Evolutionary conservation across 2,329 filamentous ascomycete genomes (phyloP).

Genomic region (Alternaria triticina): DNA sequence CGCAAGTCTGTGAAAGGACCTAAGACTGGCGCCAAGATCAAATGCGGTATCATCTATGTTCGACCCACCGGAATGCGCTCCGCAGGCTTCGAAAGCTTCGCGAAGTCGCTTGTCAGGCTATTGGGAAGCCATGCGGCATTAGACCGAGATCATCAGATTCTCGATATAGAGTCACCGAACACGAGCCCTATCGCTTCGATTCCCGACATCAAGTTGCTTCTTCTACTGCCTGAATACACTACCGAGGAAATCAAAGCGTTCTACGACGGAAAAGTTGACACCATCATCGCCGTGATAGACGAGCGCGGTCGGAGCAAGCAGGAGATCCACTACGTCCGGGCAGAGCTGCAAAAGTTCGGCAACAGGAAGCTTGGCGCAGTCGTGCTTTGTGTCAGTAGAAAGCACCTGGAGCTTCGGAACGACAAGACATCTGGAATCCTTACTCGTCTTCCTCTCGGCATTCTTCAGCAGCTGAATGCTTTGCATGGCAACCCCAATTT

Average conservation of each 20-base stretch:
- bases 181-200: background rate
- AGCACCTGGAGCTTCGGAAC: background rate
- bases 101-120: background rate
- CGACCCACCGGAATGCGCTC: background rate
- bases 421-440: background rate
- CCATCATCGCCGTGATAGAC: background rate
- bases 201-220: background rate
- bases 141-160: background rate
- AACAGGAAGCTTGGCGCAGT: slow-evolving; percentile 1
- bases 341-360: slow-evolving; percentile 3
- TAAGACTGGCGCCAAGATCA: background rate
- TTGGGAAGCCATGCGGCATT: background rate
- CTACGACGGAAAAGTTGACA: background rate
- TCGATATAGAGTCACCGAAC: background rate
- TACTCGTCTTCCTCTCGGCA: background rate
- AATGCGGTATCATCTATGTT: background rate
- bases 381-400: background rate
- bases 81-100: background rate
- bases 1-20: too few relatives aligned
- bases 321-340: background rate
- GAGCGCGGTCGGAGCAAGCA: background rate
- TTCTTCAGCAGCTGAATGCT: background rate
- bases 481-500: background rate
- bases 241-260: background rate
- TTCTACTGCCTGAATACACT: background rate